Evolutionary conservation across 768 basidiomycete species (phyloP).

Genomic region (Tricholoma flavovirens): DNA sequence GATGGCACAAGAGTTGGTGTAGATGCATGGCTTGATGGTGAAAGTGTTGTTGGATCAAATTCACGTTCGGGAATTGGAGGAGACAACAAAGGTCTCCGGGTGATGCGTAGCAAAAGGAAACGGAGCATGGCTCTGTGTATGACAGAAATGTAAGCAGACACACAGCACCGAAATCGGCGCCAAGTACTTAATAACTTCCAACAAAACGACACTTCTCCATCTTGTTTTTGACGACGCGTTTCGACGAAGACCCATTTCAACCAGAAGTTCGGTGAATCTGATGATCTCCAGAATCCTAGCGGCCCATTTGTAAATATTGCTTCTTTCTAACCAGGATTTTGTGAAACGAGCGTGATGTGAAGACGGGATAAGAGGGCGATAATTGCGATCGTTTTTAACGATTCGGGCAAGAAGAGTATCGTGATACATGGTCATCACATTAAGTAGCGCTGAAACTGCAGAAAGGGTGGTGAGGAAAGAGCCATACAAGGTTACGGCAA

Average conservation of each 20-base stretch:
- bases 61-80: slow-evolving; percentile 86
- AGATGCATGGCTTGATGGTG: slow-evolving; percentile 44
- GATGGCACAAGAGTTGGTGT: slow-evolving; percentile 60
- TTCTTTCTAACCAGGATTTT: slow-evolving; percentile 74
- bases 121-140: slow-evolving; percentile 64
- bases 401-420: slow-evolving; percentile 81
- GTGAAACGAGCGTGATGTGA: slow-evolving; percentile 87
- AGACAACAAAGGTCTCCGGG: slow-evolving; percentile 67
- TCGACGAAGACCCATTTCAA: slow-evolving; percentile 85
- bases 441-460: slow-evolving; percentile 82
- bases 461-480: slow-evolving; percentile 11
- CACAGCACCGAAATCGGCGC: neutral
- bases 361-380: slow-evolving; percentile 69
- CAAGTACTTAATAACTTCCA: slow-evolving; percentile 83
- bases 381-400: slow-evolving; percentile 57
- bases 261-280: slow-evolving; percentile 73
- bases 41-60: slow-evolving; percentile 68
- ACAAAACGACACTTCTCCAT: slow-evolving; percentile 71
- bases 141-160: slow-evolving; percentile 10
- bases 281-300: slow-evolving; percentile 71
- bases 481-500: slow-evolving; percentile 5
- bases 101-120: slow-evolving; percentile 65
- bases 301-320: slow-evolving; percentile 69
- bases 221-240: slow-evolving; percentile 57
- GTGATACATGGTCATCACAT: slow-evolving; percentile 89